Evolutionary conservation across 805 yeast genomes (phyloP).

Genomic region (Cyberlindnera xylosilytica): DNA sequence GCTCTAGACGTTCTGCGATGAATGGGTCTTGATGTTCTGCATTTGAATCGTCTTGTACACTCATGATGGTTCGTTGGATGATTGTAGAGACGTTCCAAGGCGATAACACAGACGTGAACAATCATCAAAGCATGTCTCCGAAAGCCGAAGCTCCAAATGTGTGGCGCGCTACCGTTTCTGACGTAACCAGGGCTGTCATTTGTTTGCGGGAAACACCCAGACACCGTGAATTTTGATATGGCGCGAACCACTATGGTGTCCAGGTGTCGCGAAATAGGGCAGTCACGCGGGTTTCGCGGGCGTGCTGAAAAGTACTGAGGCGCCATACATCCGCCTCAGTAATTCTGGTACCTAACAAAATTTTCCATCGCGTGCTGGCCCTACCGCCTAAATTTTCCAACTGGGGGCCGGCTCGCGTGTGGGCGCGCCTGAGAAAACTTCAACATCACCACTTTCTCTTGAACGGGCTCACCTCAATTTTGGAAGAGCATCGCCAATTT

Average conservation of each 20-base stretch:
- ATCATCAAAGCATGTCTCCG: neutral
- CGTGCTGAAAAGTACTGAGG: conserved; percentile 20
- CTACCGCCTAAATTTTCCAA: conserved; percentile 5
- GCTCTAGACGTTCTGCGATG: conserved; percentile 49
- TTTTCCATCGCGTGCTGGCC: conserved; percentile 6
- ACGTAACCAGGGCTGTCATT: no score
- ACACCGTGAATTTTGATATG: no score
- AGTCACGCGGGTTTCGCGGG: conserved; percentile 15
- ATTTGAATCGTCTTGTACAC: neutral
- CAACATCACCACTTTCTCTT: no score
- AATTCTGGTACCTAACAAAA: conserved; percentile 25
- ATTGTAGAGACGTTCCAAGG: no score
- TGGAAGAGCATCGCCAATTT: no score
- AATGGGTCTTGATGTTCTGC: conserved; percentile 30
- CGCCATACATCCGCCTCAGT: conserved; percentile 23
- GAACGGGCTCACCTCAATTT: no score
- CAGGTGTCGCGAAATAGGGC: conserved; percentile 6
- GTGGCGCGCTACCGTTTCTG: neutral
- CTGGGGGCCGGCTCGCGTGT: neutral
- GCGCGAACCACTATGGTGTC: conserved; percentile 7
- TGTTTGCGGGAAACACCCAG: no score
- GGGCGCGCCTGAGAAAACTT: conserved; percentile 5
- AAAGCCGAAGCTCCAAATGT: neutral
- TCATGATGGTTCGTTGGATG: neutral
- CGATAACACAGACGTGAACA: no score